Conservation (phyloP, 805 yeast genomes). For the Ogataea pignaliae region DNA sequence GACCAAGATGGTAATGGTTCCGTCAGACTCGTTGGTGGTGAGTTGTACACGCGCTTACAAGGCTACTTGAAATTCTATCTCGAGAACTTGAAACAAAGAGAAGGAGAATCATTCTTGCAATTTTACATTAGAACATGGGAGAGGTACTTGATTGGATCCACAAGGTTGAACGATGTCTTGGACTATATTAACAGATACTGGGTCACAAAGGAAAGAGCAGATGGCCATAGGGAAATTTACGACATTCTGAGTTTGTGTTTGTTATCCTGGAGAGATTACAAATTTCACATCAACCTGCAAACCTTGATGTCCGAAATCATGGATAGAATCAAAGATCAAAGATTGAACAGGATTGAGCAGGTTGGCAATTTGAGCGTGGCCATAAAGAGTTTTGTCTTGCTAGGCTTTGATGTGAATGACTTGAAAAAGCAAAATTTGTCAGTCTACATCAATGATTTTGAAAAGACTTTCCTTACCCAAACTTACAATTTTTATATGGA, state of each 20-base stretch:
- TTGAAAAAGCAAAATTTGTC: conserved; percentile 77
- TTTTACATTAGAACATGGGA: conserved; percentile 88
- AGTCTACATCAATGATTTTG: conserved; percentile 79
- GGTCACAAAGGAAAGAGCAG: conserved; percentile 94
- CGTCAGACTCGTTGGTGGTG: conserved; percentile 72
- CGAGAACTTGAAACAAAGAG: conserved; percentile 41
- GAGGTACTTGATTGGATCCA: conserved; percentile 86
- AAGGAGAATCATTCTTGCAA: conserved; percentile 66
- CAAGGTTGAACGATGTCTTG: conserved; percentile 85
- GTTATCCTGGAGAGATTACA: conserved; percentile 79
- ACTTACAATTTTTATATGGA: conserved; percentile 61
- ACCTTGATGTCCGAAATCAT: conserved; percentile 66
- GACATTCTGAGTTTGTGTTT: conserved; percentile 89
- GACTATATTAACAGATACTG: conserved; percentile 96
- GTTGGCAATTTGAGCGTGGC: conserved; percentile 64
- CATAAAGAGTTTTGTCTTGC: conserved; percentile 78
- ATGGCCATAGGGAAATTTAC: conserved; percentile 83
- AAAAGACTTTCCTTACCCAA: conserved; percentile 66
- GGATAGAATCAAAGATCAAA: conserved; percentile 68
- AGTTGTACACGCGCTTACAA: conserved; percentile 70
- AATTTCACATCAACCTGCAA: conserved; percentile 66
- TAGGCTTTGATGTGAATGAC: conserved; percentile 90
- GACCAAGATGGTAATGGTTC: conserved; percentile 25
- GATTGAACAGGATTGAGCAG: conserved; percentile 73
- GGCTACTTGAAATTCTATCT: conserved; percentile 62